Conservation (phyloP, 2,329 filamentous ascomycete genomes). For the Neocucurbitaria cava region DNA sequence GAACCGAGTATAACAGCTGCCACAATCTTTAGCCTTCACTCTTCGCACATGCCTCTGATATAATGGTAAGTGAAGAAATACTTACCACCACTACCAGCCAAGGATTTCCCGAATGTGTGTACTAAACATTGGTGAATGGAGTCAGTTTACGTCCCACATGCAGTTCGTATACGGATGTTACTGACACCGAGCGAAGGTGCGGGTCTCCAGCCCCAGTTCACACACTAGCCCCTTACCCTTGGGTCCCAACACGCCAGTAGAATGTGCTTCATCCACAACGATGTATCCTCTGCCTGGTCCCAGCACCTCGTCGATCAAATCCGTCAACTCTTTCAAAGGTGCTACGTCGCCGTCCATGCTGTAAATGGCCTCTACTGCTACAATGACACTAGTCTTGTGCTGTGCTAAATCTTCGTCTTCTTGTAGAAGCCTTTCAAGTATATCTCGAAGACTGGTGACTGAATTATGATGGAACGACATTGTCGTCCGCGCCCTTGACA, state of each 20-base stretch:
- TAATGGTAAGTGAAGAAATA: not conserved
- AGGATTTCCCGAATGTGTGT: constrained; percentile 72
- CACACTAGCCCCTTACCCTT: constrained; percentile 65
- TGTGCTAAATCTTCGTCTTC: constrained; percentile 27
- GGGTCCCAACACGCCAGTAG: constrained; percentile 65
- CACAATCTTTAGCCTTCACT: not conserved
- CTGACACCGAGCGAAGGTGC: constrained; percentile 64
- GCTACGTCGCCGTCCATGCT: constrained; percentile 84
- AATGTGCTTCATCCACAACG: constrained; percentile 74
- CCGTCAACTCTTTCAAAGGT: constrained; percentile 67
- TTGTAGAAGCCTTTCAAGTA: constrained; percentile 48
- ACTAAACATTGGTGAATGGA: too few species aligned
- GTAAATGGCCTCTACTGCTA: constrained; percentile 58
- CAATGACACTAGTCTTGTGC: constrained; percentile 37
- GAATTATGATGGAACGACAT: constrained; percentile 66
- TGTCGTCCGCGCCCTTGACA: constrained; percentile 62
- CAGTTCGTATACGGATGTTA: too few species aligned
- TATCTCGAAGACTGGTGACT: constrained; percentile 43
- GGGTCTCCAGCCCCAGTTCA: constrained; percentile 59
- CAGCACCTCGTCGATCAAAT: constrained; percentile 62
- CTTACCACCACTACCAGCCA: constrained; percentile 73
- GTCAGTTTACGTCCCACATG: too few species aligned
- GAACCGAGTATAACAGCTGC: constrained; percentile 44
- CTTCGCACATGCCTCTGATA: not conserved
- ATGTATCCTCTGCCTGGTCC: constrained; percentile 66